Conservation (phyloP, 441 rosid genomes). For the Croton laevigatus region DNA sequence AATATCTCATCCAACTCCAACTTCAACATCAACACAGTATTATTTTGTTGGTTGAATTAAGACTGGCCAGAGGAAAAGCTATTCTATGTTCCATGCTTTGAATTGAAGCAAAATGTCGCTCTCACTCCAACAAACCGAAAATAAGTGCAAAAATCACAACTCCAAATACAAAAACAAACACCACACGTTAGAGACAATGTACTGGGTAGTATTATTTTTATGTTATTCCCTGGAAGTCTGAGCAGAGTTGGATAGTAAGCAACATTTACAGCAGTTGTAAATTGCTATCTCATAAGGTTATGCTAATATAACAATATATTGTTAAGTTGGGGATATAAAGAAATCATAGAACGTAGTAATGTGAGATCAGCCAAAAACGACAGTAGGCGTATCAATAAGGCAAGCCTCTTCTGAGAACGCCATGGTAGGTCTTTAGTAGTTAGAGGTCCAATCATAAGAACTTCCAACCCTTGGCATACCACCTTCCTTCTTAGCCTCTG, state of each 20-base stretch:
- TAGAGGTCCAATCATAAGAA: slow-evolving; percentile 81
- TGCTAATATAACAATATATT: not conserved
- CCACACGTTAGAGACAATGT: not conserved
- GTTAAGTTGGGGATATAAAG: slow-evolving; percentile 7
- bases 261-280: slow-evolving; percentile 32
- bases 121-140: not conserved
- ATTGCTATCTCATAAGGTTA: slow-evolving; percentile 13
- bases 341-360: slow-evolving; percentile 14
- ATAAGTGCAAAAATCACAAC: not conserved
- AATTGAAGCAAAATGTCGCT: not conserved
- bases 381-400: slow-evolving; percentile 26
- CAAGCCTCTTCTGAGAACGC: slow-evolving; percentile 15
- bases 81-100: not conserved
- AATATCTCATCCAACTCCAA: not conserved
- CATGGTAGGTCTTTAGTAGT: slow-evolving; percentile 40
- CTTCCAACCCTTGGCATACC: slow-evolving; percentile 93
- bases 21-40: no score
- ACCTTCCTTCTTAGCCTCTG: slow-evolving; percentile 60
- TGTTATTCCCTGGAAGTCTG: slow-evolving; percentile 20
- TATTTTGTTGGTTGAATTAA: no score
- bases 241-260: slow-evolving; percentile 23
- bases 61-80: not conserved
- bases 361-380: slow-evolving; percentile 7
- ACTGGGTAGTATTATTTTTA: slow-evolving; percentile 28
- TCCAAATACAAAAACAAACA: not conserved